Percentiles rank a stretch among this genome's conserved stretches.
Evolutionary conservation across 345 rosid species (phyloP).

Genomic region (Eucalyptus fibrosa): DNA sequence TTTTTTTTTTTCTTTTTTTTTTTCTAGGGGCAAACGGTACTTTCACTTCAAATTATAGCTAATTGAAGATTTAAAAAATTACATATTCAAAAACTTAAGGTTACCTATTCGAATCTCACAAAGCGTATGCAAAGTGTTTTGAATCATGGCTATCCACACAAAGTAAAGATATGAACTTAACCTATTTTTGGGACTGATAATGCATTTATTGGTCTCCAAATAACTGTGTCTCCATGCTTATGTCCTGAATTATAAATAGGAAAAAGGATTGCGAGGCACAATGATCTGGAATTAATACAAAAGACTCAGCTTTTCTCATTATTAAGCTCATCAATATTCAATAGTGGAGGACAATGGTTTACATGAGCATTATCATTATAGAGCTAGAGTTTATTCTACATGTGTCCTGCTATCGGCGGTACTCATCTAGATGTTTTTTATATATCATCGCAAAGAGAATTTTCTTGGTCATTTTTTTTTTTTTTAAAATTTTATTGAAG

Average conservation of each 20-base stretch:
- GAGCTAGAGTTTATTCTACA: not conserved
- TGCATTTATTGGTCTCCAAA: not conserved
- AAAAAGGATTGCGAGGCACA: not conserved
- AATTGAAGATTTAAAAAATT: not conserved
- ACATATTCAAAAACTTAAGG: not conserved
- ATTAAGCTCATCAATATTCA: not conserved
- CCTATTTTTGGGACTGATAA: not conserved
- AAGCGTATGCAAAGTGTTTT: not conserved
- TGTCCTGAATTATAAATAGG: not conserved
- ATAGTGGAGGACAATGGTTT: not conserved
- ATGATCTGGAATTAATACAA: not conserved
- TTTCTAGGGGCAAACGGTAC: not conserved
- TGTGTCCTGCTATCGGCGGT: not conserved
- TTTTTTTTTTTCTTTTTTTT: accelerated
- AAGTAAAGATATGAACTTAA: not conserved
- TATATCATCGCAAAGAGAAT: not conserved
- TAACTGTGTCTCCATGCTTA: not conserved
- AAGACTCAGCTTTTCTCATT: not conserved
- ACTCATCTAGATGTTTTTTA: not conserved
- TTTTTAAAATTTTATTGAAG: not conserved
- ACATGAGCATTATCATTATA: not conserved
- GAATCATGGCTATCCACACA: not conserved
- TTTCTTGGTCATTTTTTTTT: not conserved
- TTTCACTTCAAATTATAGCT: not conserved
- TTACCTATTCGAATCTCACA: not conserved